Conservation (phyloP, 441 rosid species). For the Manihot esculenta region DNA sequence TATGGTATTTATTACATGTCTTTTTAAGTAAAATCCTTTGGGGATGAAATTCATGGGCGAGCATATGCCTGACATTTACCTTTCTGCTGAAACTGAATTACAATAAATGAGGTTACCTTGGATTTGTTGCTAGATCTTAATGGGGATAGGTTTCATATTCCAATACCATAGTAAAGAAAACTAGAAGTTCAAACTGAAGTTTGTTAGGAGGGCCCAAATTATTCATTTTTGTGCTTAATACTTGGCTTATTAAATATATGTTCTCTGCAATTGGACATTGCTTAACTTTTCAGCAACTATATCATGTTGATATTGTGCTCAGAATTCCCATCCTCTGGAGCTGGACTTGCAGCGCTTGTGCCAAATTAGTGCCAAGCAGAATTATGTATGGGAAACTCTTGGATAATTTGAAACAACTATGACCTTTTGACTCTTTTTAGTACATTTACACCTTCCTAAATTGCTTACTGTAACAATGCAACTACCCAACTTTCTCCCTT, state of each 20-base stretch:
- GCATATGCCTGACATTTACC: no score
- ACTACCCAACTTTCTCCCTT: not conserved
- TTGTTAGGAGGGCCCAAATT: no score
- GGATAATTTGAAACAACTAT: not conserved
- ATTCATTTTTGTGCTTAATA: not conserved
- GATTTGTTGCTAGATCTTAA: not conserved
- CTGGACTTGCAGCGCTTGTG: not conserved
- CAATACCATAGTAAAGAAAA: not conserved
- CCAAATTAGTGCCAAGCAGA: not conserved
- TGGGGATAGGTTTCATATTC: not conserved
- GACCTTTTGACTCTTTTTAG: not conserved
- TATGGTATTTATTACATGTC: no score
- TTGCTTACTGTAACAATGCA: not conserved
- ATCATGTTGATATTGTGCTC: not conserved
- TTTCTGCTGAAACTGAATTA: not conserved
- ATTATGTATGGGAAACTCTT: not conserved
- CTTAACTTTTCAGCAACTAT: not conserved
- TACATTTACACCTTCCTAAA: not conserved
- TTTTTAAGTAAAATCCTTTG: not conserved
- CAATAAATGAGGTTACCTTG: not conserved
- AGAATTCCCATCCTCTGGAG: not conserved
- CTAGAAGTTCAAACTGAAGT: not conserved
- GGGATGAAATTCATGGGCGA: not conserved
- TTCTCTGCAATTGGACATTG: not conserved
- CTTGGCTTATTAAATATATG: not conserved